phyloP scores from a whole-genome alignment of 116 monocot species.

The Cymodocea nodosa region DNA sequence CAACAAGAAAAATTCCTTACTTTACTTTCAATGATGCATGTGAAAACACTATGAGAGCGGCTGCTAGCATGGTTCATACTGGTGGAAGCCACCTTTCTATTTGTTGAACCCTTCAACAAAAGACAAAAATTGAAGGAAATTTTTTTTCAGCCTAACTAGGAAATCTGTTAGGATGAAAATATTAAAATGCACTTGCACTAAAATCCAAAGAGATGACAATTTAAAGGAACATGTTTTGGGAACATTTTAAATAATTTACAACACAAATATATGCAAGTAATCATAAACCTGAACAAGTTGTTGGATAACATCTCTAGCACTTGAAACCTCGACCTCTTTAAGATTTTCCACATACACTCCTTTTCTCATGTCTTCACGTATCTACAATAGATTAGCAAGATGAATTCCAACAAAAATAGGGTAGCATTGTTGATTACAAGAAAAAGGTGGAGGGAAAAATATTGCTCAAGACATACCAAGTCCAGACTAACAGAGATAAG shows the following conservation, averaged over 20 bases:
- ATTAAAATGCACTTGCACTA: background rate
- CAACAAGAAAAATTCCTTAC: slow-evolving; percentile 17
- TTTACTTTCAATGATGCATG: slow-evolving; percentile 95
- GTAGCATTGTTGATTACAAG: no score
- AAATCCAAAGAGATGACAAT: background rate
- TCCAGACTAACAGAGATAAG: no score
- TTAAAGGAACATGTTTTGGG: background rate
- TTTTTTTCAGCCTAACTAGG: no score
- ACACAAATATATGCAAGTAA: background rate
- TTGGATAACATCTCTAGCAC: slow-evolving; percentile 90
- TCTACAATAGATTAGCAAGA: slow-evolving; percentile 21
- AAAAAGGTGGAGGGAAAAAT: no score
- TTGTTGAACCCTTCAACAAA: slow-evolving; percentile 70
- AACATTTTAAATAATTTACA: background rate
- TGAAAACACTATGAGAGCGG: slow-evolving; percentile 98
- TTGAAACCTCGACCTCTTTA: slow-evolving; percentile 74
- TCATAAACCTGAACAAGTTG: slow-evolving; percentile 74
- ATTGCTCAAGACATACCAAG: no score
- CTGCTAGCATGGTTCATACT: slow-evolving; percentile 98
- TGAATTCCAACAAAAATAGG: no score
- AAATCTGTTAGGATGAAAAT: background rate
- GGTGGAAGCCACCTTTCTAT: slow-evolving; percentile 91
- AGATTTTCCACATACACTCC: slow-evolving; percentile 94
- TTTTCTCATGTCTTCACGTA: slow-evolving; percentile 87
- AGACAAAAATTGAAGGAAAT: background rate